Evolutionary conservation across 331 rosid species (phyloP), one percentile per base, ranked within the genome.

Genomic region (Malus hybrid): DNA sequence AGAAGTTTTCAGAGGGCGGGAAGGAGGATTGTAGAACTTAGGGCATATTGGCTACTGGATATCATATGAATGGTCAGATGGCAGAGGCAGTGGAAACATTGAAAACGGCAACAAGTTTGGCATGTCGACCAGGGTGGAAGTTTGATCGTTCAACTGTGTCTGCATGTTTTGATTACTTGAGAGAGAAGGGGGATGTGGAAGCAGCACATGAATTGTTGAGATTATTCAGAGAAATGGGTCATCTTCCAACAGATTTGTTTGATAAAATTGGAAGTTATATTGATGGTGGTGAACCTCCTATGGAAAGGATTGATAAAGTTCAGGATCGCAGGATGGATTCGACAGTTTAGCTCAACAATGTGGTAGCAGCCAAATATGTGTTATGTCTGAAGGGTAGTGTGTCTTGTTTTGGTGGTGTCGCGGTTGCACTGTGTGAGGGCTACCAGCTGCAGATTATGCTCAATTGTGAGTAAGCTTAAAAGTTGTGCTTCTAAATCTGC

Each of bases 61-160:
- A 87, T 79, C 60, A 13, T 34, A 46, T 10, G 3, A 67, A 80
- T 65, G 87, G 85, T 60, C 76, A 78, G 76, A 85, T 85, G 81
- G 87, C 63, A 18, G 87, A 86, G 81, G 91, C 90, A 18, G 91
- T 86, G 71, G 84, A 88, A 74, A 52, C 85, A 66, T 61, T 91
- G 77, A 88, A 81, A 90, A 88, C 85, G 67, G 73, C 73, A 16
- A 83, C 80, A 7, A 27, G 71, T 29, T 28, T 64, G 72, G 73
- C 33, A 56, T 52, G 76, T 73, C 78, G 15, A 52, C 87, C 68
- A 39, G 59, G 77, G 44, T 60, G 84, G 86, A 86, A 66, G 77
- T 87, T 81, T 33, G 31, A 46, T 66, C 39, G 56, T 55, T 18
- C 22, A 29, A 77, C 79, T 24, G 70, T 89, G 67, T 72, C 74